These are phyloP conservation scores for Dalbergia cultrata DNA, from an alignment of 306 rosid genomes.

Conservation along the genomic window DNA sequence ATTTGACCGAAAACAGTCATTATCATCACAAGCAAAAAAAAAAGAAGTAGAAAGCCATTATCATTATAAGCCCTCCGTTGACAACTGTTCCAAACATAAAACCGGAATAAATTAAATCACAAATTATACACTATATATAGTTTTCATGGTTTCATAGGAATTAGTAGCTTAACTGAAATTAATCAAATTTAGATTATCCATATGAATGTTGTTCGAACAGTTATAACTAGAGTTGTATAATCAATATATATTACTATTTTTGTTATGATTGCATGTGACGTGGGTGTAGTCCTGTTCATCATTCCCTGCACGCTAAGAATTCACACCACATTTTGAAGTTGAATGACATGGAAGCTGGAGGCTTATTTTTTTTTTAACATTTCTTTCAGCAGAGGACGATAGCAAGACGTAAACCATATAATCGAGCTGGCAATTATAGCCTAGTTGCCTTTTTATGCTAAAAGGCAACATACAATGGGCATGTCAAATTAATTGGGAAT, in stretches of 20 bases:
- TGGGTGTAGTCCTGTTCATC: constrained; percentile 6
- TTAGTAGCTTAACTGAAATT: background rate
- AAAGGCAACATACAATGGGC: constrained; percentile 32
- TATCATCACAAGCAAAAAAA: background rate
- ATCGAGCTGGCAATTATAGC: background rate
- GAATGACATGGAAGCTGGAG: constrained; percentile 13
- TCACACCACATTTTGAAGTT: constrained; percentile 16
- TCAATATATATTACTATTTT: background rate
- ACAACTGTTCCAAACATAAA: background rate
- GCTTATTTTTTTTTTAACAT: background rate
- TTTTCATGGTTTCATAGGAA: background rate
- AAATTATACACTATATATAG: background rate
- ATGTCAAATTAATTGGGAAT: background rate
- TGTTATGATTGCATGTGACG: background rate
- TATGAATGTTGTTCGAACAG: background rate
- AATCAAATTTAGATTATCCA: background rate
- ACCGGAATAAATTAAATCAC: background rate
- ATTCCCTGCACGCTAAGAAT: constrained; percentile 25
- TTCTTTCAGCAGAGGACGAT: constrained; percentile 4
- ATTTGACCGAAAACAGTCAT: background rate
- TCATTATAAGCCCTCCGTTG: background rate
- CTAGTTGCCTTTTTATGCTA: constrained; percentile 8
- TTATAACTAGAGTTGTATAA: background rate
- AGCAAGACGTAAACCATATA: constrained; percentile 14
- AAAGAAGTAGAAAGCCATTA: too few species aligned